phyloP scores from a whole-genome alignment of 208 protist species.

The Crithidia expoeki region DNA sequence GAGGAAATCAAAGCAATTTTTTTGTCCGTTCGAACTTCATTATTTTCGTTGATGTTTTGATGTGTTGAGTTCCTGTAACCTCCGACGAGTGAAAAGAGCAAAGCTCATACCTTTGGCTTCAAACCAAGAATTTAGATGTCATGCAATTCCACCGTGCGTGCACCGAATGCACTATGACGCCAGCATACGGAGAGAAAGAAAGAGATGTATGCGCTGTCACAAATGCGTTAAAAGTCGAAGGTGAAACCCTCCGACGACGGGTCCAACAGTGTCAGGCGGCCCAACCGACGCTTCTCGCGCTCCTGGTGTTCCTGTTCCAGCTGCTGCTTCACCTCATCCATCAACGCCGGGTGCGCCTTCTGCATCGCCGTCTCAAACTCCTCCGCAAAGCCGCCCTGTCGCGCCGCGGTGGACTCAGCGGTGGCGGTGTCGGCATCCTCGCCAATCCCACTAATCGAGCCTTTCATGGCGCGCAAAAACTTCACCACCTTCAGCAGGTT shows the following conservation, averaged over 20 bases:
- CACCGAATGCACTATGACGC: not conserved
- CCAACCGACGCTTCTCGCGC: slow-evolving; percentile 49
- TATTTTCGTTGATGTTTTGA: not conserved
- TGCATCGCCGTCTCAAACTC: slow-evolving; percentile 74
- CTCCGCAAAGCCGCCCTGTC: slow-evolving; percentile 58
- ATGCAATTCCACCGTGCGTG: too few species aligned
- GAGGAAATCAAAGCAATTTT: too few species aligned
- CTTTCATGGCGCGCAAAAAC: slow-evolving; percentile 84
- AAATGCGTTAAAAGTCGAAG: slow-evolving; percentile 67
- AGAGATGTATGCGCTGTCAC: too few species aligned
- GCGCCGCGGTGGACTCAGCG: slow-evolving; percentile 43
- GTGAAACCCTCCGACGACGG: slow-evolving; percentile 64
- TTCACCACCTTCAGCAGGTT: slow-evolving; percentile 82
- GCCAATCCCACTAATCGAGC: slow-evolving; percentile 86
- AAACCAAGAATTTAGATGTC: too few species aligned
- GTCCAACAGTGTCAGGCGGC: slow-evolving; percentile 57
- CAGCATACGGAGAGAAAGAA: not conserved
- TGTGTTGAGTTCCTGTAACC: not conserved
- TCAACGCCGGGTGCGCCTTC: slow-evolving; percentile 53
- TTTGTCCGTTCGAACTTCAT: not conserved
- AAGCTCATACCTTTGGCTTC: too few species aligned
- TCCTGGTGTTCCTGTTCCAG: slow-evolving; percentile 55
- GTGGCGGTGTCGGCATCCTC: slow-evolving; percentile 73
- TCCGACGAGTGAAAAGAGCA: not conserved
- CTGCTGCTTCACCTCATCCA: slow-evolving; percentile 58